Conservation (phyloP, 345 rosid genomes). For the Rubroshorea leprosula region DNA sequence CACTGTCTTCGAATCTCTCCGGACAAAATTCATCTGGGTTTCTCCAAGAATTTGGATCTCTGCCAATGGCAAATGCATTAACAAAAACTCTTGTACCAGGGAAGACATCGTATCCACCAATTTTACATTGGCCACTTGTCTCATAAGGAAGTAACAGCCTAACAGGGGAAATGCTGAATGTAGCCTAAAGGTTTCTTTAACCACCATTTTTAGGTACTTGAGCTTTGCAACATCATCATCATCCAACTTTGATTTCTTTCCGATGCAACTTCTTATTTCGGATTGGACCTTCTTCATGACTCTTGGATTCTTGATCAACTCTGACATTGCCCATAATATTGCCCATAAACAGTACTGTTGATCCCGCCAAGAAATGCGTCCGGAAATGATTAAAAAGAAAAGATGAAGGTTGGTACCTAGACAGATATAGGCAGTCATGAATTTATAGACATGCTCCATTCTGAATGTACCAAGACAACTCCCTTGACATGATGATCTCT, state of each 20-base stretch:
- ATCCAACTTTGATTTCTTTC: not conserved
- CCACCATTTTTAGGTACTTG: not conserved
- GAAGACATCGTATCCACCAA: not conserved
- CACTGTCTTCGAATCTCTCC: not conserved
- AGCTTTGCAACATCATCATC: not conserved
- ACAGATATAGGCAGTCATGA: too few species aligned
- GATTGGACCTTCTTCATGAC: not conserved
- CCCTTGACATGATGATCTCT: not conserved
- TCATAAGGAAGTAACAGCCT: not conserved
- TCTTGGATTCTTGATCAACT: not conserved
- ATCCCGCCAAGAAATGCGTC: slow-evolving; percentile 3
- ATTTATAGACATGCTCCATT: too few species aligned
- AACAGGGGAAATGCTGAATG: not conserved
- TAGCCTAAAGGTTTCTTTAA: not conserved
- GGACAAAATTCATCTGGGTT: not conserved
- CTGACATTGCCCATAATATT: not conserved
- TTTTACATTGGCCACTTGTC: not conserved
- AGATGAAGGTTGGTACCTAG: too few species aligned
- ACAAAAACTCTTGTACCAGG: not conserved
- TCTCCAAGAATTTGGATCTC: not conserved
- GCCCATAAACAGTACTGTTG: not conserved
- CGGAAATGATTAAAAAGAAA: not conserved
- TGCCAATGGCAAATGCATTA: not conserved
- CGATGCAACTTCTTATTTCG: not conserved
- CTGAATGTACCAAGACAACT: slow-evolving; percentile 2